Percentiles rank a stretch among this genome's conserved stretches.
phyloP scores from a whole-genome alignment of 345 rosid species.

The Theobroma cacao region DNA sequence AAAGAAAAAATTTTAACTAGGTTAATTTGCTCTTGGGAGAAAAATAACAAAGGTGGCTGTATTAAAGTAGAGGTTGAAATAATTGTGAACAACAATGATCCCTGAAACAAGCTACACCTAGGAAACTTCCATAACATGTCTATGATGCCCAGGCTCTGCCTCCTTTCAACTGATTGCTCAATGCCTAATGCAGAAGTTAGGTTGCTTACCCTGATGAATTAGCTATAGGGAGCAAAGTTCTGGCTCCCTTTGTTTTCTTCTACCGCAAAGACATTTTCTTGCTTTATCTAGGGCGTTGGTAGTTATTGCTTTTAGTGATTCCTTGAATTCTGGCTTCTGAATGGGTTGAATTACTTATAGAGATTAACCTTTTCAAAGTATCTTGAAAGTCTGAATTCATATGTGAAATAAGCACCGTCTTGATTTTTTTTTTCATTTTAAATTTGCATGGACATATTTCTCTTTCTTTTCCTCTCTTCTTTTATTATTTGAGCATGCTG shows the following conservation, averaged over 20 bases:
- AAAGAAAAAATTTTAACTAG: neutral
- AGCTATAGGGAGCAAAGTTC: neutral
- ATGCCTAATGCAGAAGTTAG: neutral
- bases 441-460: neutral
- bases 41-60: neutral
- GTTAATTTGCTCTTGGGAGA: neutral
- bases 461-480: neutral
- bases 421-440: neutral
- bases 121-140: neutral
- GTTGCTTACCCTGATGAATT: neutral
- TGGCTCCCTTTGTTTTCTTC: neutral
- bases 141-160: neutral
- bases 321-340: neutral
- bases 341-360: neutral
- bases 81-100: neutral
- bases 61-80: neutral
- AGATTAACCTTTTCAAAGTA: constrained; percentile 3
- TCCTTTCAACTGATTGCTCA: neutral
- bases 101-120: neutral
- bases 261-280: neutral
- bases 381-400: neutral
- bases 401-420: neutral
- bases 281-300: neutral
- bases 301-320: neutral
- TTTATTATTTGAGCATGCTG: neutral